Evolutionary conservation across 768 basidiomycete species (phyloP), one percentile per base, ranked within the genome.

Genomic region (Porphyrellus cyaneotinctus): DNA sequence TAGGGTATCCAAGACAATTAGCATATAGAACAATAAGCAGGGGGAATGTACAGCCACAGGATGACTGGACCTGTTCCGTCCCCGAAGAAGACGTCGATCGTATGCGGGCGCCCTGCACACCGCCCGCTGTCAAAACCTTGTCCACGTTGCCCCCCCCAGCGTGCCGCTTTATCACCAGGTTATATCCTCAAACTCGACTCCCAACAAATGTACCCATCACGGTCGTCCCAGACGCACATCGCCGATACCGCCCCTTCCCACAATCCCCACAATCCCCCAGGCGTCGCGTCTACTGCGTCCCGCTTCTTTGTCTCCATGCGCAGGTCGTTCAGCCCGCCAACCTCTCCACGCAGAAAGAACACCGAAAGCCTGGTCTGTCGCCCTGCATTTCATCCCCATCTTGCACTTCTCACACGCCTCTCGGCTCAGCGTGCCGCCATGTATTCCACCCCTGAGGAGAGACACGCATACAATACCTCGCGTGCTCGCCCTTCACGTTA

Each of bases 381-480:
- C 14, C 35, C 47, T 11, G 1, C n/a, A 20, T 55, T 12, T 14
- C 44, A n/a, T 33, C 24, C 13, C 43, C 30, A 15, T 43, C 26
- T 17, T n/a, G 35, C 43, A 23, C 22, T 35, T 45, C 54, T 66
- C 43, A 59, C 43, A 7, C 20, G 38, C 48, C 47, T 30, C 36
- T 26, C 44, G 36, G 23, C 43, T 24, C 57, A 71, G 68, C 66
- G 54, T 54, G 63, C 52, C 22, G 71, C 69, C 53, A 74, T 77
- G 69, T 71, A 72, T 56, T 75, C 75, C 17, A 74, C 75, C 44
- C 69, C 71, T 36, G 75, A 73, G 41, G 76, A 77, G 58, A 66
- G 71, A 51, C 60, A 60, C 53, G 42, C 67, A 22, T 44, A 61
- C 54, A 53, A 61, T 5, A 58, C 61, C 26, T 65, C 75, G 52